These are phyloP conservation scores for Crithidia bombi DNA, from an alignment of 208 protist genomes.

Conservation along the genomic window DNA sequence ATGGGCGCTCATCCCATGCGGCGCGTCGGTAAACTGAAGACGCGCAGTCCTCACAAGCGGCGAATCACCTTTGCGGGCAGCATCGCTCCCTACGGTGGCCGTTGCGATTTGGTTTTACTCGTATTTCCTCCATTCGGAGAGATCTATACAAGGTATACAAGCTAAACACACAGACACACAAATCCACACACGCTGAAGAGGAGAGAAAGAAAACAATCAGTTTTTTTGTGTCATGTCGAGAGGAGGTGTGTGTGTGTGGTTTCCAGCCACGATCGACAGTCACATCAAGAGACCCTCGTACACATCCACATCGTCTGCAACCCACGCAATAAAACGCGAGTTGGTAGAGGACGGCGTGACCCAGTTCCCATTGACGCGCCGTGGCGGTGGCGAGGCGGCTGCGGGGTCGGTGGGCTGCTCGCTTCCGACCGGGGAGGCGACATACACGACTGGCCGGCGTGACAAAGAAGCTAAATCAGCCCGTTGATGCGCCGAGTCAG, in stretches of 20 bases:
- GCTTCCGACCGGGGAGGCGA: constrained; percentile 1
- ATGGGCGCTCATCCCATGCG: no score
- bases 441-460: not conserved
- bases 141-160: not conserved
- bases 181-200: no score
- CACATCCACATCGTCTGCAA: constrained; percentile 53
- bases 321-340: constrained; percentile 61
- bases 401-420: no score
- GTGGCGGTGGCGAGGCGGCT: not conserved
- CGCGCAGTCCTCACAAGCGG: no score
- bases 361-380: not conserved
- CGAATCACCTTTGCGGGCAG: no score
- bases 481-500: not conserved
- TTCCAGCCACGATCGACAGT: no score
- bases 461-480: not conserved
- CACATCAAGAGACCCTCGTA: constrained; percentile 52
- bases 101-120: no score
- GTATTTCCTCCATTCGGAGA: no score
- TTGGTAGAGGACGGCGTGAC: constrained; percentile 42
- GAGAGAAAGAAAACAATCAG: not conserved
- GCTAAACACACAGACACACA: not conserved
- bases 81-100: no score
- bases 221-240: not conserved
- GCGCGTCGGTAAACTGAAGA: no score
- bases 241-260: no score